Conservation (phyloP, 169 alveolate species). For the Plasmodium chabaudi region DNA sequence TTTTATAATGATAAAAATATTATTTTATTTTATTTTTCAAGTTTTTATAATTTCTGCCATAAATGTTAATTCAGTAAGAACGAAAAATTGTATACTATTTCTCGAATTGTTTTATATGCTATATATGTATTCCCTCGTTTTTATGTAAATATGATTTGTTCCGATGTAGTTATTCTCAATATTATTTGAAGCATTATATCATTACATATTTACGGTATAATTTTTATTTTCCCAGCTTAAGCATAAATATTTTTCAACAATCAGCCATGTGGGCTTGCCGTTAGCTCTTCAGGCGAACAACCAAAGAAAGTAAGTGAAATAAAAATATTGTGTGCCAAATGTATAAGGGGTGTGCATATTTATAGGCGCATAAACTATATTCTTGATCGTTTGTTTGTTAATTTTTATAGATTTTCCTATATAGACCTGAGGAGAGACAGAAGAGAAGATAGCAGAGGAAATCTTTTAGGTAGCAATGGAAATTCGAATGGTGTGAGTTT, state of each 20-base stretch:
- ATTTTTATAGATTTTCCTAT: slow-evolving; percentile 18
- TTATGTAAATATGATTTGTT: too few species aligned
- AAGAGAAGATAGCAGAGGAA: slow-evolving; percentile 28
- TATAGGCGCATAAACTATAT: too few species aligned
- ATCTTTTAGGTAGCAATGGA: slow-evolving; percentile 5
- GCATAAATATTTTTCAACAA: slow-evolving; percentile 17
- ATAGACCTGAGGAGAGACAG: slow-evolving; percentile 34
- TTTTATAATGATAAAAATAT: slow-evolving; percentile 39
- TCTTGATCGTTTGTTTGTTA: too few species aligned
- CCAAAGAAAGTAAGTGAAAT: slow-evolving; percentile 42
- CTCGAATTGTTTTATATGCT: not conserved
- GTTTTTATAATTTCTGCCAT: slow-evolving; percentile 31
- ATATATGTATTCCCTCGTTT: not conserved
- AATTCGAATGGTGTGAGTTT: not conserved
- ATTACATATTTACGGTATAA: not conserved
- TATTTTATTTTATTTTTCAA: slow-evolving; percentile 34
- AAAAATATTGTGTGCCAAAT: not conserved
- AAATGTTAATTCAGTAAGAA: slow-evolving; percentile 51
- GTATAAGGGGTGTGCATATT: too few species aligned
- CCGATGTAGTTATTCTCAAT: too few species aligned
- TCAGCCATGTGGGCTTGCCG: slow-evolving; percentile 39
- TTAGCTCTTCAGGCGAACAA: slow-evolving; percentile 4
- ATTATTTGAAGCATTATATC: too few species aligned
- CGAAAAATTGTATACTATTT: not conserved
- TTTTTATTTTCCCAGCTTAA: slow-evolving; percentile 20